A percentile compares a stretch with the other conserved stretches of the same genome.
Evolutionary conservation across 2,329 filamentous ascomycete species (phyloP).

Genomic region (Alternaria arbusti): DNA sequence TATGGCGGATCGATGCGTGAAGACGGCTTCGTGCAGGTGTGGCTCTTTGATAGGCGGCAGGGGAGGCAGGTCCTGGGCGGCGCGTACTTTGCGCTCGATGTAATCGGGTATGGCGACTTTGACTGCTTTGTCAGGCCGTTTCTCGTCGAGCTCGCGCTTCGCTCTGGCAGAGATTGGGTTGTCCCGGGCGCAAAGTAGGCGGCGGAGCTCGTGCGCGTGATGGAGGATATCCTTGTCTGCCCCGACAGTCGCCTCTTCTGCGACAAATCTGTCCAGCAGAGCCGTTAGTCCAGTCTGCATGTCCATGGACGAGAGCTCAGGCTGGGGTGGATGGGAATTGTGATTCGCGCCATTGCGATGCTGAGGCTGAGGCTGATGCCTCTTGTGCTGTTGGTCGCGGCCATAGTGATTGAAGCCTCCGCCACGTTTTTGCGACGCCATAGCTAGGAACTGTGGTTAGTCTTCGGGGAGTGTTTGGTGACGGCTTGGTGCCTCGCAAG

Average conservation of each 20-base stretch:
- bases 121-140: slow-evolving; percentile 28
- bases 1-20: slow-evolving; percentile 63
- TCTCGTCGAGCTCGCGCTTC: slow-evolving; percentile 49
- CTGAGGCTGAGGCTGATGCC: not conserved
- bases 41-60: slow-evolving; percentile 68
- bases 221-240: slow-evolving; percentile 37
- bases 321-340: not conserved
- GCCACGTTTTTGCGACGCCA: slow-evolving; percentile 31
- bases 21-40: slow-evolving; percentile 66
- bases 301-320: slow-evolving; percentile 28
- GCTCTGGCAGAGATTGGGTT: slow-evolving; percentile 58
- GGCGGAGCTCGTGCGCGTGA: slow-evolving; percentile 37
- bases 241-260: slow-evolving; percentile 30
- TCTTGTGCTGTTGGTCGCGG: slow-evolving; percentile 8
- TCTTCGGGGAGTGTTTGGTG: not conserved
- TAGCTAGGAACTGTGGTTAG: not conserved
- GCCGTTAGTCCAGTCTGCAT: slow-evolving; percentile 40
- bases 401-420: slow-evolving; percentile 29
- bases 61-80: slow-evolving; percentile 57
- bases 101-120: slow-evolving; percentile 35
- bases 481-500: not conserved
- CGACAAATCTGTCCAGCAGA: slow-evolving; percentile 39
- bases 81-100: slow-evolving; percentile 30
- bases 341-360: slow-evolving; percentile 3
- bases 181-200: slow-evolving; percentile 31